Evolutionary conservation across 75 land plant species (phyloP).

Genomic region (Ceratopteris richardii): DNA sequence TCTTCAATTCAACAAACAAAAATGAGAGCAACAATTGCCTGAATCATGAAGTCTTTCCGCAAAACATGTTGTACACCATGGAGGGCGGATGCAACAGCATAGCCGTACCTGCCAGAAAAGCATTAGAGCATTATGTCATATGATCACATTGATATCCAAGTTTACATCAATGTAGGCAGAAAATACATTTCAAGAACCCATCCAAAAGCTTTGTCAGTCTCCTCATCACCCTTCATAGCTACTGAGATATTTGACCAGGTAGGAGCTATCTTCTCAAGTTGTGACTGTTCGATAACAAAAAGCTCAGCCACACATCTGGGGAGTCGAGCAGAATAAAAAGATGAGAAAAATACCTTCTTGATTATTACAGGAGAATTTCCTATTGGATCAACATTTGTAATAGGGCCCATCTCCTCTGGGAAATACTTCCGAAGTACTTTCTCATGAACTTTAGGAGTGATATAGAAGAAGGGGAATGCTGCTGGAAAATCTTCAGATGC

Average conservation of each 20-base stretch:
- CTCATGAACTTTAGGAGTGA: slow-evolving; percentile 73
- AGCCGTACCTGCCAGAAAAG: slow-evolving; percentile 70
- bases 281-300: slow-evolving; percentile 30
- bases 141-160: background rate
- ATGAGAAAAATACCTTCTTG: slow-evolving; percentile 48
- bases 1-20: background rate
- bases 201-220: slow-evolving; percentile 81
- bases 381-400: slow-evolving; percentile 89
- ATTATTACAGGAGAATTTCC: slow-evolving; percentile 98
- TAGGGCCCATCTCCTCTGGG: slow-evolving; percentile 78
- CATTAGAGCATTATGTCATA: background rate
- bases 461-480: slow-evolving; percentile 96
- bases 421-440: slow-evolving; percentile 59
- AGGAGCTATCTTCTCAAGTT: slow-evolving; percentile 77
- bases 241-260: slow-evolving; percentile 98
- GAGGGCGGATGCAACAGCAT: slow-evolving; percentile 91
- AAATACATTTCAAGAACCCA: slow-evolving; percentile 99
- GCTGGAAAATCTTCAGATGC: slow-evolving; percentile 66
- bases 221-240: slow-evolving; percentile 86
- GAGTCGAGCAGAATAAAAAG: background rate
- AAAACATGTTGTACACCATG: slow-evolving; percentile 82
- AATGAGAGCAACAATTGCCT: slow-evolving; percentile 38
- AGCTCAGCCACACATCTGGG: too few species aligned
- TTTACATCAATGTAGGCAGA: background rate
- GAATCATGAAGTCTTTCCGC: slow-evolving; percentile 89